Percentiles rank a stretch among this genome's conserved stretches.
Conservation (phyloP, 1,284 basidiomycete genomes). For the Moesziomyces parantarcticus region DNA sequence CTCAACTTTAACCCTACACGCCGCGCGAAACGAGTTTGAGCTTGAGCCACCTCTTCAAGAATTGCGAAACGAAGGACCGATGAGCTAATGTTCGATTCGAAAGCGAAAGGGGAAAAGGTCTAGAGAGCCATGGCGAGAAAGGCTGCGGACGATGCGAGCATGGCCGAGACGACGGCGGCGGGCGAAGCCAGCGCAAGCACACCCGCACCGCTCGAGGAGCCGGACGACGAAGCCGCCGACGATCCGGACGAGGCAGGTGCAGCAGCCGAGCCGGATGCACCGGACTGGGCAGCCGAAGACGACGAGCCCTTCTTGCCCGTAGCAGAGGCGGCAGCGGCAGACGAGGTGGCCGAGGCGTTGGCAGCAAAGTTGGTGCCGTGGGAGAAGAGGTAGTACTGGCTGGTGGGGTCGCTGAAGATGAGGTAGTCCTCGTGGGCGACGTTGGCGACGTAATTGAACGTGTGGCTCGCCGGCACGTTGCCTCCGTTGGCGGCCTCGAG, state of each 20-base stretch:
- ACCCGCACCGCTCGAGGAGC: slow-evolving; percentile 6
- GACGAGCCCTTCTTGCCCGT: slow-evolving; percentile 4
- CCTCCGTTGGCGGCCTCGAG: slow-evolving; percentile 39
- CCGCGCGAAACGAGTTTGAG: too few species aligned
- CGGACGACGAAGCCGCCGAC: slow-evolving; percentile 1
- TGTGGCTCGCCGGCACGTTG: slow-evolving; percentile 42
- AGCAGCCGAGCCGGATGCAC: not conserved
- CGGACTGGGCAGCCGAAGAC: not conserved
- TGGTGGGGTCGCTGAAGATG: slow-evolving; percentile 49
- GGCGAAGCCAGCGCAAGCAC: slow-evolving; percentile 1
- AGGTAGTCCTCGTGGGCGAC: slow-evolving; percentile 57
- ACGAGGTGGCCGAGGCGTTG: slow-evolving; percentile 3
- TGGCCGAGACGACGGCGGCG: slow-evolving; percentile 8
- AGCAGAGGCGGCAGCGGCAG: slow-evolving; percentile 9
- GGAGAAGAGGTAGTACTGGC: slow-evolving; percentile 47
- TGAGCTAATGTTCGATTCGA: too few species aligned
- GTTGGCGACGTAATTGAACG: slow-evolving; percentile 50
- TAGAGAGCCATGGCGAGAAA: slow-evolving; percentile 18
- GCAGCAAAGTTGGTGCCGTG: slow-evolving; percentile 21
- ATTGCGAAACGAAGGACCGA: too few species aligned
- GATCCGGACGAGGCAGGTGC: slow-evolving; percentile 1
- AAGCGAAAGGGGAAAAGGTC: too few species aligned
- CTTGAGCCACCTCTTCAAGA: too few species aligned
- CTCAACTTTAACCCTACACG: too few species aligned
- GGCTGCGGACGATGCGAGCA: slow-evolving; percentile 23